Base-by-base conservation (phyloP, 1,284 basidiomycete genomes). In the Cryptococcus sp. region DNA sequence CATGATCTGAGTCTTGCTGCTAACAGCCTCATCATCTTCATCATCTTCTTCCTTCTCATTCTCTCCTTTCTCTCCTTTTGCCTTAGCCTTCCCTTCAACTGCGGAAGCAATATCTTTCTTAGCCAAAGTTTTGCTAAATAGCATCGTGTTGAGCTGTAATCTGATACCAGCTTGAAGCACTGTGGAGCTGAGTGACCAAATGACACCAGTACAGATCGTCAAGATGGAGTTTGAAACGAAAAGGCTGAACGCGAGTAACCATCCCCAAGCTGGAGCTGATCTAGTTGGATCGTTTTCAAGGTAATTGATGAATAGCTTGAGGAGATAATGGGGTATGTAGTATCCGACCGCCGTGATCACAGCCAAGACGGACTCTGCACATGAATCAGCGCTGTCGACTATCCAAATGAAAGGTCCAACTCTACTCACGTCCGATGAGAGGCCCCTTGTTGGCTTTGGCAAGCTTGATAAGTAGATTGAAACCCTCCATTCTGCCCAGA, bases 1-100 rank as follows among this genome's bases (percentile, higher is more conserved):
- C 86, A 92, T 89, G 65, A 94, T 86, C 76, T 94, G 90, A 7
- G 88, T 86, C 75, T 95, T 95, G 67, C 86, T 90, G 7, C 85
- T 88, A 66, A 95, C 90, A 47, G 87, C 86, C 50, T 84, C 83
- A 47, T 89, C 88, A 3, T 82, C 79, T 38, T 79, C 75, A 36
- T 76, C 69, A 42, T 68, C 66, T 8, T 61, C 57, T 5, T 67
- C 58, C 3, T 70, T 60, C 49, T 50, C 60, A 8, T 60, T 59
- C 14, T 63, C 50, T 37, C 62, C 61, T n/a, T 62, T 58, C 58
- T 61, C 64, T 43, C 63, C 59, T 23, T 76, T 61, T 46, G 71
- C 61, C 35, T 60, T 74, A 41, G 74, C 73, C 33, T 57, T 64
- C 14, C 61, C 61, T 31, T 66, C 58, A 30, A 58, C 58, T 2